These are phyloP conservation scores for Aquilaria malaccensis DNA, from an alignment of 345 rosid species.

Conservation along the genomic window DNA sequence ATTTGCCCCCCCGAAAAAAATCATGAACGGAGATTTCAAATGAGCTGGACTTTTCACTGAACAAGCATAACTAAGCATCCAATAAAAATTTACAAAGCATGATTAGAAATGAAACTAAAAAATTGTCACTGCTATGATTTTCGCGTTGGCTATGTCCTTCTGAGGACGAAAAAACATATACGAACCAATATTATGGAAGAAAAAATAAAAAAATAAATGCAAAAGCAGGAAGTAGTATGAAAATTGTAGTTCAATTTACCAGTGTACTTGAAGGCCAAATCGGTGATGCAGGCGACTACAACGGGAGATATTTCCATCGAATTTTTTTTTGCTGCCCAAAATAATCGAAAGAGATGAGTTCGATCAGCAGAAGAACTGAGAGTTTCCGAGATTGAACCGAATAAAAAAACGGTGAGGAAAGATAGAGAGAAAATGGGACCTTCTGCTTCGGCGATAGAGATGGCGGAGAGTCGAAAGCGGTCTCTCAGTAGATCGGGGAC, in stretches of 20 bases:
- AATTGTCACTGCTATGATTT: too few relatives aligned
- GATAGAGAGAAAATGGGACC: conserved; percentile 26
- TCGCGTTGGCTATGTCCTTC: too few relatives aligned
- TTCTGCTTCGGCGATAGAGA: conserved; percentile 73
- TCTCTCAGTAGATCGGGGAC: conserved; percentile 52
- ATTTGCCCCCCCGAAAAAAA: too few relatives aligned
- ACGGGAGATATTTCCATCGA: conserved; percentile 61
- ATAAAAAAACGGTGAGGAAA: neutral
- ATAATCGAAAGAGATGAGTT: neutral
- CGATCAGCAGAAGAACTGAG: neutral
- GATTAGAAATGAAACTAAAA: too few relatives aligned
- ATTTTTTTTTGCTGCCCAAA: conserved; percentile 47
- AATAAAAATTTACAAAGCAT: too few relatives aligned
- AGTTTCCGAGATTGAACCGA: neutral
- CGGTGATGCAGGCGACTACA: conserved; percentile 60
- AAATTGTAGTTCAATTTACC: conserved; percentile 26
- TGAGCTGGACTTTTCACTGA: too few relatives aligned
- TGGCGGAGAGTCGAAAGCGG: conserved; percentile 71
- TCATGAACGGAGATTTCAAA: too few relatives aligned
- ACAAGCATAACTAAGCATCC: too few relatives aligned
- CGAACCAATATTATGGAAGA: neutral
- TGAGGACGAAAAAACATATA: neutral
- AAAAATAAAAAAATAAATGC: neutral
- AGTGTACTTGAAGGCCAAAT: conserved; percentile 68
- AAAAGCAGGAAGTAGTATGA: neutral